Base-by-base conservation (phyloP, 305 asterid species). In the Solanum hybrid region DNA sequence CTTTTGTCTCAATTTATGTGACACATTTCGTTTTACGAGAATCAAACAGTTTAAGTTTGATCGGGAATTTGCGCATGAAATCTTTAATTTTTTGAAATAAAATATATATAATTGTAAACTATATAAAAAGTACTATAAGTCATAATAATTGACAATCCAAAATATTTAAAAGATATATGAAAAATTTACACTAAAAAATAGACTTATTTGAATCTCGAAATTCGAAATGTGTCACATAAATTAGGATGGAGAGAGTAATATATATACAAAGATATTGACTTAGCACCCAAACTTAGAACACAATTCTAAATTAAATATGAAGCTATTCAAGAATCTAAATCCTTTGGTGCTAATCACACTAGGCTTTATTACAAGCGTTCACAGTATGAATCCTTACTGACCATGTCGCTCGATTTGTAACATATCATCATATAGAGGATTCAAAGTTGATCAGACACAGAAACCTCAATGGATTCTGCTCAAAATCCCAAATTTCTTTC, bases 401-500 rank as follows among this genome's bases (percentile, higher is more conserved):
- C n/a, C 22, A 13, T 73, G 10, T 73, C 22, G 2, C n/a, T 73
- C 36, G n/a, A 27, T 73, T 27, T 27, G 8, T 73, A 13, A 14
- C 37, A 73, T 13, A 73, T 15, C 14, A 73, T 11, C 37, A 29
- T 29, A 27, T 2, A 29, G 79, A 89, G 80, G 5, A 80, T 34
- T 79, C 78, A 69, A 86, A 76, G 34, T 31, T 42, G 13, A 12
- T 29, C 31, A 40, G 32, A 29, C 11, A 19, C 38, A 82, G 26
- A 80, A 27, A 64, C 6, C 56, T 37, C 89, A 4, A 91, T 90
- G 93, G 90, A 88, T 40, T 66, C 66, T 29, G 29, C 91, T 81
- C 91, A 86, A 27, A 90, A 89, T 24, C 37, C 88, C 88, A 85
- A 60, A 27, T 22, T 90, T 14, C 27, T 90, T 86, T 90, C 92